Base-by-base conservation (phyloP, 2,329 filamentous ascomycete genomes). In the Aspergillus thermomutatus region DNA sequence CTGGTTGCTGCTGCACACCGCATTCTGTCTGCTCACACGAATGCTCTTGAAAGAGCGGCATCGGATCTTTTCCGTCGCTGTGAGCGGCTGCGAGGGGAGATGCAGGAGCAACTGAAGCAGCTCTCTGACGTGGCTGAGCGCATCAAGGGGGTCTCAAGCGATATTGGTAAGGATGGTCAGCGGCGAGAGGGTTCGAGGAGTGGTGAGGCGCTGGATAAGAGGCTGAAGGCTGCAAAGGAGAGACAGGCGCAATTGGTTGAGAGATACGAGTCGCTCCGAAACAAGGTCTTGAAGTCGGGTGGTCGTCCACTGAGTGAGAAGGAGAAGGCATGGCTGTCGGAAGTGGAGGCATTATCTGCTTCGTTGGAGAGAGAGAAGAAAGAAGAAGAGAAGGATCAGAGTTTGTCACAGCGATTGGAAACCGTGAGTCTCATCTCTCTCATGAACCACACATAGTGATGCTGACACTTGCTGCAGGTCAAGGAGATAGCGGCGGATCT, bases 31-130 rank as follows among this genome's bases (percentile, higher is more conserved):
- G 64, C 71, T 25, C 76, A 81, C 61, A 81, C 79, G 4, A 72
- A 76, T 53, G 66, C 72, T 11, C 68, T 81, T 5, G 77, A 79
- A 53, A 67, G 72, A 55, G 79, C 79, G 9, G 79, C 78, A 10
- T 78, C 79, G 2, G 79, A 81, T 60, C 69, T 82, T n/a, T 81
- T 81, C 68, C 76, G 78, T 37, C 75, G 79, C n/a, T 81, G 79
- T 59, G 78, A 81, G 53, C 69, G 78, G 19, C 61, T 82, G 46
- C 72, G 73, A 56, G 73, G 75, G 14, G 79, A 81, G 62, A 74
- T 82, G 64, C 67, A 69, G 11, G 76, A 79, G 47, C 79, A 81
- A 61, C 64, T 81, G 27, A 73, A 72, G 52, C 75, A 77, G 40
- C 70, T 80, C 26, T 70, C 72, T 1, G 77, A 79, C 55, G 69